Evolutionary conservation across 352 stramenopile genomes (phyloP), one percentile per base, ranked within the genome.

Genomic region (Globisporangium lucens): DNA sequence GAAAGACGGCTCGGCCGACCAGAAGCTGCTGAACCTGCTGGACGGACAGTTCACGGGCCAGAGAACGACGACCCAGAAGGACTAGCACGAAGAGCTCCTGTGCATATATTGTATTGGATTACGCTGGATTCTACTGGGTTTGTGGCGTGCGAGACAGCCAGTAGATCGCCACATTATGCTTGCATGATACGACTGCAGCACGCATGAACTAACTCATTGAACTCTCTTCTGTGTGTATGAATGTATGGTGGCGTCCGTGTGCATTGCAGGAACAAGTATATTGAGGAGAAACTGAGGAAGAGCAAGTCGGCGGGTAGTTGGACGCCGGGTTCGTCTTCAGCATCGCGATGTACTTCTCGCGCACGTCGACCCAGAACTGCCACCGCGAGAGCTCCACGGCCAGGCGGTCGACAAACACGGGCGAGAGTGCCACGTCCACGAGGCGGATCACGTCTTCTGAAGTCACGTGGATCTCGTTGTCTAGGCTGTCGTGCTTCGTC

Each of bases 11-110:
- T 77, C 79, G 6, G 73, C 85, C 9, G 79, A 75, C 30, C 72
- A 94, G 70, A 94, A 94, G 70, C 73, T 94, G 30, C 61, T 92
- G 53, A 82, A 76, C 41, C 68, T 94, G 67, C 72, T 95, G 49
- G 82, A 92, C 58, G 87, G 85, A 1, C 87, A 95, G 69, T 95
- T 95, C 65, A 95, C 85, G 51, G 81, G 82, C 10, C 85, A 93
- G 67, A 89, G 77, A 56, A 73, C 70, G 15, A 78, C 75, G 29
- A 89, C 79, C 2, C 76, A 89, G 53, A 74, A 76, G 52, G 83
- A 95, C 41, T 82, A 89, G 70, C 84, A 93, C 66, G 85, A 91
- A 67, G 79, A 93, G 71, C 82, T 93, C 29, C 75, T 82, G 80
- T 89, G 61, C 47, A 75, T 75, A 24, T 24, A 33, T 66, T 66